Evolutionary conservation across 768 basidiomycete species (phyloP).

Genomic region (Podaxis sp.): DNA sequence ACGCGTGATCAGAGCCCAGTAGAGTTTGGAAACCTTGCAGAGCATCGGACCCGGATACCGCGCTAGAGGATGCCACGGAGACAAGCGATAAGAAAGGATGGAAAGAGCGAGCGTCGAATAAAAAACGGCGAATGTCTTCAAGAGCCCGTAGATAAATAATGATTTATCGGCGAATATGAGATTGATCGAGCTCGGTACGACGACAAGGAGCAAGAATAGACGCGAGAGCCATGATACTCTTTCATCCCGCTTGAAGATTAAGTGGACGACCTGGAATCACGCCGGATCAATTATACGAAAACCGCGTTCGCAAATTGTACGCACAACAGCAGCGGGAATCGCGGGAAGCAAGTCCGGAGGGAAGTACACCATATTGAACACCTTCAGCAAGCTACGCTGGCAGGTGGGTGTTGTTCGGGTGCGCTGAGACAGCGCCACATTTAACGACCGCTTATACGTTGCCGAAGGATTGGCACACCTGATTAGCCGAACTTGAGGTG

Average conservation of each 20-base stretch:
- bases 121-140: background rate
- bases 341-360: background rate
- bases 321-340: background rate
- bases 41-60: slow-evolving; percentile 34
- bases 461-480: no score
- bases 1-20: slow-evolving; percentile 1
- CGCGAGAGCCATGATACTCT: background rate
- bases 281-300: background rate
- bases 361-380: background rate
- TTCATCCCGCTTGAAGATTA: background rate
- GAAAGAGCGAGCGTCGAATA: slow-evolving; percentile 17
- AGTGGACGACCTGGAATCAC: background rate
- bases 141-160: background rate
- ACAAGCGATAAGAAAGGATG: slow-evolving; percentile 35
- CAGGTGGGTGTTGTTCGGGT: background rate
- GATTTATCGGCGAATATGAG: background rate
- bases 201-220: background rate
- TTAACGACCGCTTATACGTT: no score
- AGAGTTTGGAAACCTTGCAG: slow-evolving; percentile 29
- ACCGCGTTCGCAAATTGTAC: background rate
- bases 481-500: no score
- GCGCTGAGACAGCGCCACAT: background rate
- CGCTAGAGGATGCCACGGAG: slow-evolving; percentile 37
- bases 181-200: background rate
- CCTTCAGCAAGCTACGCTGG: background rate